These are phyloP conservation scores for Sherardia arvensis DNA, from an alignment of 257 asterid genomes.

Conservation along the genomic window DNA sequence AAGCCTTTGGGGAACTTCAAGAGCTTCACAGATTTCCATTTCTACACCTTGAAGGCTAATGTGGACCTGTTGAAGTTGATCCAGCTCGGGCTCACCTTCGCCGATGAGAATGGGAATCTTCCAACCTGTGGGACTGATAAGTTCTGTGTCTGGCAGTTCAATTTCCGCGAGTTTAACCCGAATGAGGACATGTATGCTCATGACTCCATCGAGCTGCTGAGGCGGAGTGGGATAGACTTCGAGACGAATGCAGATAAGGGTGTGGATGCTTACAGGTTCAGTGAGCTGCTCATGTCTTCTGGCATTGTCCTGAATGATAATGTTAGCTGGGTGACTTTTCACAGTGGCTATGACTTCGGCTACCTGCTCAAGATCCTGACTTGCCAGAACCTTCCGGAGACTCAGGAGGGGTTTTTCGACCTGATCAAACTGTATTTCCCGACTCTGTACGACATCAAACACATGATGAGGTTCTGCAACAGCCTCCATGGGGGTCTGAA, in stretches of 20 bases:
- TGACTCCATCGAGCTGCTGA: slow-evolving; percentile 30
- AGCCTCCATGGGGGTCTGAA: slow-evolving; percentile 29
- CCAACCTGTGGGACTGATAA: slow-evolving; percentile 34
- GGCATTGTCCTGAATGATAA: slow-evolving; percentile 32
- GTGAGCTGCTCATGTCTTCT: slow-evolving; percentile 31
- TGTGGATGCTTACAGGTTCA: slow-evolving; percentile 20
- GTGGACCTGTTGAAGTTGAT: slow-evolving; percentile 31
- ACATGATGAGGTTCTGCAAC: slow-evolving; percentile 28
- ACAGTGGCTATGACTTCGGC: slow-evolving; percentile 28
- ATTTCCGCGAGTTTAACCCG: slow-evolving; percentile 28
- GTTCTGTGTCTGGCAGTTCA: slow-evolving; percentile 32
- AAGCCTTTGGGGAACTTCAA: slow-evolving; percentile 20
- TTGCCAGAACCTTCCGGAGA: slow-evolving; percentile 24
- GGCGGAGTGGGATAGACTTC: slow-evolving; percentile 25
- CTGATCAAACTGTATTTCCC: slow-evolving; percentile 27
- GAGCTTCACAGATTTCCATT: slow-evolving; percentile 13
- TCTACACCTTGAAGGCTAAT: slow-evolving; percentile 23
- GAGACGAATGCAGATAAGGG: slow-evolving; percentile 23
- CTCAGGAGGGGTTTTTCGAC: slow-evolving; percentile 19
- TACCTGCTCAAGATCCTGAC: slow-evolving; percentile 28
- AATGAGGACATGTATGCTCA: slow-evolving; percentile 23
- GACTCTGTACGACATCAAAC: slow-evolving; percentile 25
- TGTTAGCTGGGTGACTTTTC: slow-evolving; percentile 28
- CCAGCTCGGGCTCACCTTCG: slow-evolving; percentile 30
- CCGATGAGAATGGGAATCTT: slow-evolving; percentile 30